These are phyloP conservation scores for Alloteropsis semialata DNA, from an alignment of 176 grass and related monocot species.

Conservation along the genomic window DNA sequence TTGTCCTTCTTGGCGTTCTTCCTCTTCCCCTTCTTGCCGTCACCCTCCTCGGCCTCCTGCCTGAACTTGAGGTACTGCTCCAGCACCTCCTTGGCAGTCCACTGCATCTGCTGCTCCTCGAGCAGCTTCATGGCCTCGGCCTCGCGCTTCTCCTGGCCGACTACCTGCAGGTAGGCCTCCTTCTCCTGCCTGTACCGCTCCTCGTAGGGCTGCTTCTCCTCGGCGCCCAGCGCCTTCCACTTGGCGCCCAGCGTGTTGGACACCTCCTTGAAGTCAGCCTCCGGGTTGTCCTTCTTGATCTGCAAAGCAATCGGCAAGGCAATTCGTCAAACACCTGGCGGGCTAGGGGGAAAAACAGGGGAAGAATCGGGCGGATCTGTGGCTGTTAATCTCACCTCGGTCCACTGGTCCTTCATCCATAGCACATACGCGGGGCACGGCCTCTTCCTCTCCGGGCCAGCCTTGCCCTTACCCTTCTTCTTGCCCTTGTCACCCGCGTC, in stretches of 20 bases:
- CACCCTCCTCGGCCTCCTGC: slow-evolving; percentile 45
- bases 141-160: slow-evolving; percentile 82
- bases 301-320: background rate
- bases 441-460: slow-evolving; percentile 53
- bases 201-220: slow-evolving; percentile 86
- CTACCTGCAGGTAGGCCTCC: slow-evolving; percentile 82
- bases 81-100: slow-evolving; percentile 77
- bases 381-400: slow-evolving; percentile 27
- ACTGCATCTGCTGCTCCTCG: slow-evolving; percentile 83
- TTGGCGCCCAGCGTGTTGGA: slow-evolving; percentile 60
- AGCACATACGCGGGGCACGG: slow-evolving; percentile 61
- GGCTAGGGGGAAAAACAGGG: background rate
- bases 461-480: slow-evolving; percentile 59
- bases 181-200: slow-evolving; percentile 81
- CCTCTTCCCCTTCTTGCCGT: slow-evolving; percentile 55
- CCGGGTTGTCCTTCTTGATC: slow-evolving; percentile 70
- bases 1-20: slow-evolving; percentile 67
- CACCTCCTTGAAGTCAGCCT: slow-evolving; percentile 78
- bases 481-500: slow-evolving; percentile 48
- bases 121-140: slow-evolving; percentile 89
- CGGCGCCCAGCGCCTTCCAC: slow-evolving; percentile 63
- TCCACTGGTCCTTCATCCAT: slow-evolving; percentile 90
- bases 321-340: slow-evolving; percentile 28
- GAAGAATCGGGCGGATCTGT: background rate
- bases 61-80: slow-evolving; percentile 88